Evolutionary conservation across 2,329 filamentous ascomycete species (phyloP), one percentile per base, ranked within the genome.

Genomic region (Xylariaceae sp.): DNA sequence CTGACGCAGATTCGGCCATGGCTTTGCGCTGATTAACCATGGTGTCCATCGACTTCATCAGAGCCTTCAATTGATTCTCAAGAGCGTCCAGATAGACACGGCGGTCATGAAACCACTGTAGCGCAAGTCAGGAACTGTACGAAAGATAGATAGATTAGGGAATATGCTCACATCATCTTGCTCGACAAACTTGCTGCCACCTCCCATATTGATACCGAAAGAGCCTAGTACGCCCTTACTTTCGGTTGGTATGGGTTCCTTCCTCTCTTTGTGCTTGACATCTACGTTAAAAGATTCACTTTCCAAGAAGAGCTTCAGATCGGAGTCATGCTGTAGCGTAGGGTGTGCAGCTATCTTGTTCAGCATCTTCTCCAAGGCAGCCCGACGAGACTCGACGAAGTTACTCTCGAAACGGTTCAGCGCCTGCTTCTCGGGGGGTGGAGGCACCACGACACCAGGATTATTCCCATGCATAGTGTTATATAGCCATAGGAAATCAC

Each of bases 401-500:
- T 97, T 95, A 66, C 85, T 90, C 75, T 99, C 93, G 72, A 99
- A 99, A 45, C 94, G 87, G 61, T 93, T 93, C 58, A 99, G 90
- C 6, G 93, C 92, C 77, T 99, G 94, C 79, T 99, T 99, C 77
- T 99, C 94, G 0, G 94, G 94, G 0, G 94, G 94, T 6, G 94
- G 93, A 0, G 94, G 94, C 10, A 99, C 90, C 35, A 99, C 92
- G 44, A 97, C 87, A 59, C 94, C 94, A 0, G 94, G 94, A 69
- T 94, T 97, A 73, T 96, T 99, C 62, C 87, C 88, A 73, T 97
- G 94, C 61, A 99, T 80, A 35, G 92, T 91, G 67, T 88, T 97
- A 75, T 99, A 99, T 34, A 99, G 85, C 94, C 94, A 99, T 56
- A 99, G 79, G 73, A 99, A 99, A 76, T 99, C 94, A 60, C 92